Conservation (phyloP, 768 basidiomycete species). For the Tylopilus subfusipes region DNA sequence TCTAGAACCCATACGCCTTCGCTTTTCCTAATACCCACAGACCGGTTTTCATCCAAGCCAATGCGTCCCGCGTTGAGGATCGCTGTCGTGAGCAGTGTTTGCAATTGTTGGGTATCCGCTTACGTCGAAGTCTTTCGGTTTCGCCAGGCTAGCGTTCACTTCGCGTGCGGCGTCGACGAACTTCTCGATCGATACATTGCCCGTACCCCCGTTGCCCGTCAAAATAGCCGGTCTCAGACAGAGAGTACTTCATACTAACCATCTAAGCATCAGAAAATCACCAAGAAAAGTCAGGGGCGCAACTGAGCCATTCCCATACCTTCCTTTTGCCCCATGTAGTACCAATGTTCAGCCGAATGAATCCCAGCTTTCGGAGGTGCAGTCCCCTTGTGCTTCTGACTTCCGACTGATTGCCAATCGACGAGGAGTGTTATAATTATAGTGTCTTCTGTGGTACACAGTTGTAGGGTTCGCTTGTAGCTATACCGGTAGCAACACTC, state of each 20-base stretch:
- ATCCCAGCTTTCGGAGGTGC: conserved; percentile 88
- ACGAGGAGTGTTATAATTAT: conserved; percentile 94
- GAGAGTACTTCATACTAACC: conserved; percentile 88
- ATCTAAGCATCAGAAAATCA: conserved; percentile 6
- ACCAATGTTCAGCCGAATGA: conserved; percentile 89
- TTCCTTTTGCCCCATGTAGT: conserved; percentile 92
- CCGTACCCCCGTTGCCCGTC: conserved; percentile 94
- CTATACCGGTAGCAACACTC: conserved; percentile 87
- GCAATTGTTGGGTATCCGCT: conserved; percentile 84
- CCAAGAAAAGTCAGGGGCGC: neutral
- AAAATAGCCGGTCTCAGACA: conserved; percentile 87
- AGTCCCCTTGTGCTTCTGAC: conserved; percentile 75
- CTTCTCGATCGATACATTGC: conserved; percentile 87
- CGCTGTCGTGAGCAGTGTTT: conserved; percentile 83
- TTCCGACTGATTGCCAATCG: conserved; percentile 84
- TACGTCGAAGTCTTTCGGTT: conserved; percentile 70
- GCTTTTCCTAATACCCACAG: conserved; percentile 71
- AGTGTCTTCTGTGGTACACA: conserved; percentile 85
- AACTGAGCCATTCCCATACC: conserved; percentile 30
- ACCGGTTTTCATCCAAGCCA: conserved; percentile 84
- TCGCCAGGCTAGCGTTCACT: conserved; percentile 67
- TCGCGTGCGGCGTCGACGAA: conserved; percentile 81
- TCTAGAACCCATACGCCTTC: conserved; percentile 66
- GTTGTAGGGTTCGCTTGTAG: conserved; percentile 84
- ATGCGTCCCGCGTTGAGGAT: conserved; percentile 89